phyloP scores from a whole-genome alignment of 176 grass and related monocot species.

The Hordeum vulgare region MorexV3_pseudomolecules_assembly NC_058524.1:32863780-32864279 shows the following conservation, averaged over 20 bases:
- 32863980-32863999: slow-evolving; percentile 34
- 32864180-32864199: slow-evolving; percentile 53
- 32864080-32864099: slow-evolving; percentile 32
- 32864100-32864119: slow-evolving; percentile 10
- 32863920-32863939: neutral
- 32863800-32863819: slow-evolving; percentile 32
- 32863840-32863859: slow-evolving; percentile 10
- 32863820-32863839: slow-evolving; percentile 19
- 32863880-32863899: slow-evolving; percentile 23
- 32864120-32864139: slow-evolving; percentile 14
- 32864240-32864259: slow-evolving; percentile 30
- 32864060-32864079: slow-evolving; percentile 25
- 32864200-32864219: slow-evolving; percentile 37
- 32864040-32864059: slow-evolving; percentile 54
- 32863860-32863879: neutral
- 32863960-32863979: slow-evolving; percentile 28
- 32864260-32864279: slow-evolving; percentile 30
- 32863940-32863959: slow-evolving; percentile 45
- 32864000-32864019: slow-evolving; percentile 20
- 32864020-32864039: slow-evolving; percentile 34
- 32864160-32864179: slow-evolving; percentile 40
- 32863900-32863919: slow-evolving; percentile 28
- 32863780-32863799: slow-evolving; percentile 36
- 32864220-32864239: slow-evolving; percentile 31
- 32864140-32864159: slow-evolving; percentile 32